A percentile compares a stretch with the other conserved stretches of the same genome.
Conservation (phyloP, 345 rosid species). For the Noccaea caerulescens region DNA sequence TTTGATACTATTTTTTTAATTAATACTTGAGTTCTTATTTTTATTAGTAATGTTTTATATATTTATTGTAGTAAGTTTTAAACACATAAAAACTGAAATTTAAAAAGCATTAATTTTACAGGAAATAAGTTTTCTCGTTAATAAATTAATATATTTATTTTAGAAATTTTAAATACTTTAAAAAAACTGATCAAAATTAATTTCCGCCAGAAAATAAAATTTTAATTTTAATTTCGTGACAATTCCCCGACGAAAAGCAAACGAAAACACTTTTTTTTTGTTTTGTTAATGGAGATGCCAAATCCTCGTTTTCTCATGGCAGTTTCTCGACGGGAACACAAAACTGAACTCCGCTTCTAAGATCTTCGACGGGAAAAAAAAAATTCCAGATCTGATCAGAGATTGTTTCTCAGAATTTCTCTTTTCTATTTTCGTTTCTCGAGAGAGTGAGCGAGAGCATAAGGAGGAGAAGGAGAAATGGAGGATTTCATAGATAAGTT, state of each 20-base stretch:
- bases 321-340: slow-evolving; percentile 43
- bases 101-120: no score
- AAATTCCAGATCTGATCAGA: slow-evolving; percentile 39
- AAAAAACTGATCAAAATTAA: not conserved
- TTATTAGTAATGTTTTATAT: no score
- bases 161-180: no score
- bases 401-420: slow-evolving; percentile 21
- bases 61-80: no score
- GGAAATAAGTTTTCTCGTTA: no score
- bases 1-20: no score
- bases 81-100: no score
- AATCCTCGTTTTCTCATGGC: slow-evolving; percentile 43
- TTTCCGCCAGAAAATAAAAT: not conserved
- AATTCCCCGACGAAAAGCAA: slow-evolving; percentile 20
- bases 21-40: no score
- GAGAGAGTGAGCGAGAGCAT: slow-evolving; percentile 34
- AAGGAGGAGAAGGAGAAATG: slow-evolving; percentile 43
- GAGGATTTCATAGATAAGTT: slow-evolving; percentile 67
- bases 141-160: no score
- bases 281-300: slow-evolving; percentile 30
- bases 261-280: not conserved
- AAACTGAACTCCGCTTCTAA: slow-evolving; percentile 45
- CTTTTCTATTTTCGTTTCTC: slow-evolving; percentile 33
- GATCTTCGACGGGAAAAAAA: slow-evolving; percentile 36
- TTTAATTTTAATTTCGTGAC: no score